These are phyloP conservation scores for Penicillium parvum DNA, from an alignment of 495 filamentous ascomycete genomes.

Conservation along the genomic window DNA sequence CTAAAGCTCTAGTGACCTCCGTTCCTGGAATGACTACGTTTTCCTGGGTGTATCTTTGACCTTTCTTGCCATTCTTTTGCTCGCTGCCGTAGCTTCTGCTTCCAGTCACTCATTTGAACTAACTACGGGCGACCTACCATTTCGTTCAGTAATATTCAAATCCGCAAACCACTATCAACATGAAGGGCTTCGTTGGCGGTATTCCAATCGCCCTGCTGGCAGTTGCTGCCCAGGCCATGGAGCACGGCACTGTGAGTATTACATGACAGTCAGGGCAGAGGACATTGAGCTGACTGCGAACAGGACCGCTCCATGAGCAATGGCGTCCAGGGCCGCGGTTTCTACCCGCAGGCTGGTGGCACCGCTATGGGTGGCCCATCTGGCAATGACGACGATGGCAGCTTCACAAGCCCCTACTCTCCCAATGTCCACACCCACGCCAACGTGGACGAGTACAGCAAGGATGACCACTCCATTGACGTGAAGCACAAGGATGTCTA, in stretches of 20 bases:
- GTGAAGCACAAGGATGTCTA: slow-evolving; percentile 21
- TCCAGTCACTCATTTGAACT: slow-evolving; percentile 29
- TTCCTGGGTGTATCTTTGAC: slow-evolving; percentile 7
- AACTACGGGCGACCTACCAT: slow-evolving; percentile 6
- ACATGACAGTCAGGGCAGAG: background rate
- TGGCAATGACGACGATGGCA: slow-evolving; percentile 18
- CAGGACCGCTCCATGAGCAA: too few relatives aligned
- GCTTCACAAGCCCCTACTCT: slow-evolving; percentile 12
- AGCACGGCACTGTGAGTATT: slow-evolving; percentile 13
- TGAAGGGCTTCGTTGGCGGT: slow-evolving; percentile 40
- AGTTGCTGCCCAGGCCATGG: slow-evolving; percentile 30
- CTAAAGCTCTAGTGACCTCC: slow-evolving; percentile 24
- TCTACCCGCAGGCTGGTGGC: slow-evolving; percentile 10
- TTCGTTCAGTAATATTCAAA: slow-evolving; percentile 13
- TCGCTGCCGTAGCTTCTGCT: slow-evolving; percentile 11
- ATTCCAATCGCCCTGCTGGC: slow-evolving; percentile 40
- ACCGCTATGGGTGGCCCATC: slow-evolving; percentile 23
- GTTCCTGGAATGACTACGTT: background rate
- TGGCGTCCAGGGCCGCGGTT: background rate
- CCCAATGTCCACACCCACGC: slow-evolving; percentile 18
- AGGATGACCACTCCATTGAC: slow-evolving; percentile 29
- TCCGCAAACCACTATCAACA: slow-evolving; percentile 8
- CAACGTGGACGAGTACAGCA: slow-evolving; percentile 21
- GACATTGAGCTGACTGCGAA: background rate
- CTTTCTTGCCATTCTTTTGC: slow-evolving; percentile 23